These are phyloP conservation scores for Akanthomyces uredinophilus DNA, from an alignment of 2,329 filamentous ascomycete species.

Conservation along the genomic window DNA sequence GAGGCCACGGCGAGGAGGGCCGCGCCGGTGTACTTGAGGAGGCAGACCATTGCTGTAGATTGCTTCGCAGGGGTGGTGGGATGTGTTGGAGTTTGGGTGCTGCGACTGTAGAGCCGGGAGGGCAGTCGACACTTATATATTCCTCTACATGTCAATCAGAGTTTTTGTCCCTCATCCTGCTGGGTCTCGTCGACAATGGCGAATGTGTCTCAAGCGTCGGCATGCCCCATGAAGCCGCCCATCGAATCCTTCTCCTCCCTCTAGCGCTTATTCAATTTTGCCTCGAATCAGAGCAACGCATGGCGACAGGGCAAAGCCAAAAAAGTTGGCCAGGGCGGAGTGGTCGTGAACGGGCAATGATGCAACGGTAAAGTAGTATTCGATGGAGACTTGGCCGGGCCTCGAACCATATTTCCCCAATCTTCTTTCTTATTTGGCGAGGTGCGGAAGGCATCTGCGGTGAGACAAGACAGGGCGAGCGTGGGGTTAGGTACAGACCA, in stretches of 20 bases:
- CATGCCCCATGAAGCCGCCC: background rate
- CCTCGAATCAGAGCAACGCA: background rate
- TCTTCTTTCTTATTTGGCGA: background rate
- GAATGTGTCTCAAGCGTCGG: background rate
- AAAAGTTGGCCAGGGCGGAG: background rate
- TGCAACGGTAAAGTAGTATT: background rate
- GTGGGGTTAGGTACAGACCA: too few species aligned
- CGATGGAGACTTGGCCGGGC: background rate
- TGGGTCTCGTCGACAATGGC: background rate
- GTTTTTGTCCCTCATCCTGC: too few species aligned
- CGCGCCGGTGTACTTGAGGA: background rate
- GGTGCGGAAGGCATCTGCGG: background rate
- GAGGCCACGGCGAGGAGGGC: background rate
- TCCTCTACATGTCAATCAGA: background rate
- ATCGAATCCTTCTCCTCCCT: background rate
- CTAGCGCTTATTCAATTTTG: background rate
- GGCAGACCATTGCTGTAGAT: background rate
- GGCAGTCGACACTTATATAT: too few species aligned
- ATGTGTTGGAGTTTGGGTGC: background rate
- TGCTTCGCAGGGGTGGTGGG: too few species aligned
- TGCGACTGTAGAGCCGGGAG: background rate
- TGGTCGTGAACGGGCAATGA: background rate
- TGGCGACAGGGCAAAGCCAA: background rate
- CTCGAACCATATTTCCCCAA: background rate
- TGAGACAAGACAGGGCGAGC: background rate